Evolutionary conservation across 768 basidiomycete species (phyloP).

Genomic region (Calocybe gangraenosa): DNA sequence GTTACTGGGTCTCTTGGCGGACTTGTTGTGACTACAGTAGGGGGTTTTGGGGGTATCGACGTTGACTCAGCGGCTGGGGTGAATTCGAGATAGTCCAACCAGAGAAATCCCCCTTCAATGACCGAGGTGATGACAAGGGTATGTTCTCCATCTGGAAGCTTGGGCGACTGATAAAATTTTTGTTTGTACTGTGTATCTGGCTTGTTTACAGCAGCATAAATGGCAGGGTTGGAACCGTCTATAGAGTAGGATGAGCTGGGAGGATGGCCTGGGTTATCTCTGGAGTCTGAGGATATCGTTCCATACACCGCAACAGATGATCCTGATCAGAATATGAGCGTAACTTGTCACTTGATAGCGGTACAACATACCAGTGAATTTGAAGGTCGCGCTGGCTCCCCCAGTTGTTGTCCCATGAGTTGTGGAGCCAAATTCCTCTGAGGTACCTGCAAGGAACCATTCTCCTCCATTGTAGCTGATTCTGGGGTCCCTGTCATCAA

Average conservation of each 20-base stretch:
- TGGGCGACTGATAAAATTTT: slow-evolving; percentile 13
- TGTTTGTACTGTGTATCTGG: slow-evolving; percentile 8
- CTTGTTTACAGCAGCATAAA: background rate
- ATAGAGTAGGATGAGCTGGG: slow-evolving; percentile 11
- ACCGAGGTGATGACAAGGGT: slow-evolving; percentile 17
- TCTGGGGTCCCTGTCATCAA: slow-evolving; percentile 15
- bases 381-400: slow-evolving; percentile 11
- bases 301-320: slow-evolving; percentile 14
- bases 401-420: slow-evolving; percentile 9
- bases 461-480: slow-evolving; percentile 3
- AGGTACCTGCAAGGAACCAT: slow-evolving; percentile 10
- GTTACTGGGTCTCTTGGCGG: too few relatives aligned
- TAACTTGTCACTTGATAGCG: too few relatives aligned
- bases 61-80: too few relatives aligned
- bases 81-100: too few relatives aligned
- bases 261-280: background rate
- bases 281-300: slow-evolving; percentile 6
- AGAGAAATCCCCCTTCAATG: slow-evolving; percentile 9
- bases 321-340: too few relatives aligned
- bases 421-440: slow-evolving; percentile 9
- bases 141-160: slow-evolving; percentile 15
- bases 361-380: slow-evolving; percentile 16
- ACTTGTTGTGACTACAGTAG: too few relatives aligned
- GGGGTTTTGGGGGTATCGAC: too few relatives aligned
- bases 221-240: slow-evolving; percentile 4